phyloP scores from a whole-genome alignment of 805 yeast genomes.

The Priceomyces medius region DNA sequence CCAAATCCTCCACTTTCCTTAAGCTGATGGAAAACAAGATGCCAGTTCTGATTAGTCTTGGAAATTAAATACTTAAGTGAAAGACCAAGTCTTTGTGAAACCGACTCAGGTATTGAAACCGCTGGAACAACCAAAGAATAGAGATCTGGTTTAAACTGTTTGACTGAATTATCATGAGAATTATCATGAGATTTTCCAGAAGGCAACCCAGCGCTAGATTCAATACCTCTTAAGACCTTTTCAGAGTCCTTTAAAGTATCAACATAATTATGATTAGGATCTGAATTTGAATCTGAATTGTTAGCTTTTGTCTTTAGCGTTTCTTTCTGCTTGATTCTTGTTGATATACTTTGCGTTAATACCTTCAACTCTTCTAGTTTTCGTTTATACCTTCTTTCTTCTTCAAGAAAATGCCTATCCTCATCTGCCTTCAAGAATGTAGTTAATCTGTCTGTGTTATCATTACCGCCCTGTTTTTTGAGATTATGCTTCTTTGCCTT shows the following conservation, averaged over 20 bases:
- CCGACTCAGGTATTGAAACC: conserved; percentile 33
- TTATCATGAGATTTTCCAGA: conserved; percentile 7
- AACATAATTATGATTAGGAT: conserved; percentile 5
- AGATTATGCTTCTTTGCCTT: background rate
- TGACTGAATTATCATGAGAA: background rate
- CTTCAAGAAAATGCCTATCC: conserved; percentile 14
- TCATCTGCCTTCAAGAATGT: conserved; percentile 24
- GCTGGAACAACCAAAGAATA: conserved; percentile 18
- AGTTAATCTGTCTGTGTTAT: conserved; percentile 1
- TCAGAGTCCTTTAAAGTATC: conserved; percentile 14
- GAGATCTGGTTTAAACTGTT: conserved; percentile 3
- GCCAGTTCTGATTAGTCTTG: conserved; percentile 46
- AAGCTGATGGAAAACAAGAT: conserved; percentile 41
- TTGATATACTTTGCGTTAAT: conserved; percentile 30
- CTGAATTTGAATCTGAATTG: background rate
- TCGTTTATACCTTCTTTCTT: conserved; percentile 22
- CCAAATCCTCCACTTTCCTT: conserved; percentile 34
- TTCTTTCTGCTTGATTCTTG: conserved; percentile 19
- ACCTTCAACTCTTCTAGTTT: conserved; percentile 26
- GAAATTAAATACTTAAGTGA: conserved; percentile 40
- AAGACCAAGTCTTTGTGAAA: conserved; percentile 38
- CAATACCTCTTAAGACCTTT: conserved; percentile 6
- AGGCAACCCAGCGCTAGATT: background rate
- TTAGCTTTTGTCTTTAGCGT: conserved; percentile 15
- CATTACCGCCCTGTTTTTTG: conserved; percentile 2